Conservation (phyloP, 106 monocot genomes). For the Dioscorea dumetorum region DNA sequence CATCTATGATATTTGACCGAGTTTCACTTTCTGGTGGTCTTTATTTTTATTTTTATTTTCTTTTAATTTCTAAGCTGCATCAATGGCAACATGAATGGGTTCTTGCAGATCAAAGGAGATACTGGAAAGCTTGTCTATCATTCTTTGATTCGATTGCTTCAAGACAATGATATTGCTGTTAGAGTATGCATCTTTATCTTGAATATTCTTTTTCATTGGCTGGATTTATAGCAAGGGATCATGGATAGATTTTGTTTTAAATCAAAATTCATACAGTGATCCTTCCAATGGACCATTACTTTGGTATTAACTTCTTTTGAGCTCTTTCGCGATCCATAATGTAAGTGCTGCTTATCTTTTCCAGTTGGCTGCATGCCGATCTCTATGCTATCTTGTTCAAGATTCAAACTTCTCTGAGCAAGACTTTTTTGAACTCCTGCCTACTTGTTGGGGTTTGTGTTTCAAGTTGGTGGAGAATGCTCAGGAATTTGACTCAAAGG, state of each 20-base stretch:
- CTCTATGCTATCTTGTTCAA: slow-evolving; percentile 84
- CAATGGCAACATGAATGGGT: too few species aligned
- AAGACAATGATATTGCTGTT: slow-evolving; percentile 88
- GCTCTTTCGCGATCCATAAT: background rate
- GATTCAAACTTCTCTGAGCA: slow-evolving; percentile 79
- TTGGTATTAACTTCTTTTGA: background rate
- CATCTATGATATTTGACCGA: background rate
- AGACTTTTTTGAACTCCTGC: slow-evolving; percentile 76
- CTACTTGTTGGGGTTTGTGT: slow-evolving; percentile 77
- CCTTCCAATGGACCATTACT: too few species aligned
- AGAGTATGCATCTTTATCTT: slow-evolving; percentile 45
- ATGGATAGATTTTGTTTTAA: background rate
- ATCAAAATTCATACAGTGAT: background rate
- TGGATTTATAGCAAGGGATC: background rate
- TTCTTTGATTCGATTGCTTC: slow-evolving; percentile 83
- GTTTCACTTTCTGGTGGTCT: background rate
- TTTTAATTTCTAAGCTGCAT: background rate
- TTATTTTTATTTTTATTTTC: background rate
- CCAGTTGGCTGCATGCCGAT: slow-evolving; percentile 95
- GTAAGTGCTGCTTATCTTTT: slow-evolving; percentile 6
- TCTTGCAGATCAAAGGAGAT: slow-evolving; percentile 80
- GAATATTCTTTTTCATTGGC: background rate
- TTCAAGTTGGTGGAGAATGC: slow-evolving; percentile 87
- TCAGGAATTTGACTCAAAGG: slow-evolving; percentile 98
- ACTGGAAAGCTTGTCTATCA: slow-evolving; percentile 66